Evolutionary conservation across 2,329 filamentous ascomycete species (phyloP).

Genomic region (Pseudocercospora ulei): DNA sequence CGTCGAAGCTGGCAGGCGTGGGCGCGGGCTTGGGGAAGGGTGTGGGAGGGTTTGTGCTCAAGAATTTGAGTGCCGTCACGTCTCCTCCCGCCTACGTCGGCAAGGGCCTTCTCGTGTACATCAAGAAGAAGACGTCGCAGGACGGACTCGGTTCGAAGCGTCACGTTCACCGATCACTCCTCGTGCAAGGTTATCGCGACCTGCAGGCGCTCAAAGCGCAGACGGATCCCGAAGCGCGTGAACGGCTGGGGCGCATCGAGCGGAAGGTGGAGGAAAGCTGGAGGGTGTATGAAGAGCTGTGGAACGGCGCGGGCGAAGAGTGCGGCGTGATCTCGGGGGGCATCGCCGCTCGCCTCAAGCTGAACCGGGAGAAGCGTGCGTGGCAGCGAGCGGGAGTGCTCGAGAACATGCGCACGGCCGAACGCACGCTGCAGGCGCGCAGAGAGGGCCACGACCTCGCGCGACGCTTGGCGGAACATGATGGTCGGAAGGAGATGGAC

Average conservation of each 20-base stretch:
- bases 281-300: slow-evolving; percentile 32
- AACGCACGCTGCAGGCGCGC: slow-evolving; percentile 25
- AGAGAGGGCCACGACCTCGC: slow-evolving; percentile 29
- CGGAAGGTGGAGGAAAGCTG: slow-evolving; percentile 28
- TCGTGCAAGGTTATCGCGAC: slow-evolving; percentile 31
- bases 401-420: slow-evolving; percentile 31
- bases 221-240: slow-evolving; percentile 13
- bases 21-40: slow-evolving; percentile 64
- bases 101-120: slow-evolving; percentile 70
- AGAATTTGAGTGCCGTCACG: slow-evolving; percentile 59
- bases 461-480: slow-evolving; percentile 24
- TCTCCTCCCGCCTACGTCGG: slow-evolving; percentile 70
- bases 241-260: slow-evolving; percentile 20
- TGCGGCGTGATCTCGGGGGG: slow-evolving; percentile 21
- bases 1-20: slow-evolving; percentile 29
- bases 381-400: slow-evolving; percentile 32
- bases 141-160: slow-evolving; percentile 27
- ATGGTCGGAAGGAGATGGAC: slow-evolving; percentile 25
- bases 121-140: slow-evolving; percentile 46
- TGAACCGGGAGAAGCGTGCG: slow-evolving; percentile 24
- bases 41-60: slow-evolving; percentile 68
- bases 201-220: slow-evolving; percentile 21
- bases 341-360: slow-evolving; percentile 22
- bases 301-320: slow-evolving; percentile 24
- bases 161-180: slow-evolving; percentile 29